phyloP scores from a whole-genome alignment of 176 grass and related monocot species.

The Triticum monococcum region DNA sequence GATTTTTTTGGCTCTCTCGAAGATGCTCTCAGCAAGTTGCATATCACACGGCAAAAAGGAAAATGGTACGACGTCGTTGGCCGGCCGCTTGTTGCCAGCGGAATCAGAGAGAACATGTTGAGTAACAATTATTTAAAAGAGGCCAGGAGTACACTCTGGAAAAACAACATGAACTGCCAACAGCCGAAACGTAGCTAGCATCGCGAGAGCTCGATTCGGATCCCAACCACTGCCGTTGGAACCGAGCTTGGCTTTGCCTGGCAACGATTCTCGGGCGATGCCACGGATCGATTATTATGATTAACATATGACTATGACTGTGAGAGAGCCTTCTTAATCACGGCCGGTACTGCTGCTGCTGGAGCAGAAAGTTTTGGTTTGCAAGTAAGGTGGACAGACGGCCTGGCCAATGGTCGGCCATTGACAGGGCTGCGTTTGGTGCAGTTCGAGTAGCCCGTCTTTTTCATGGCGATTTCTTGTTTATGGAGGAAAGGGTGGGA shows the following conservation, averaged over 20 bases:
- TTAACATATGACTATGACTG: conserved; percentile 1
- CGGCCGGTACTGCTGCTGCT: neutral
- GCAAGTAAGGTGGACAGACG: conserved; percentile 3
- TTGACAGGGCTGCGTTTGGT: conserved; percentile 9
- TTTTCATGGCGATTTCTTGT: conserved; percentile 36
- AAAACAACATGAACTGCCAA: neutral
- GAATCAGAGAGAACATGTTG: no score
- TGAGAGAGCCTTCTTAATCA: neutral
- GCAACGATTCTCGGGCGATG: neutral
- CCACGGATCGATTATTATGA: neutral
- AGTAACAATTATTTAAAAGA: neutral
- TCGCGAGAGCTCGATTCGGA: neutral
- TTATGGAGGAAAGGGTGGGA: conserved; percentile 23
- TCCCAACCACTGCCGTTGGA: neutral
- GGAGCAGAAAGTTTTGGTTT: neutral
- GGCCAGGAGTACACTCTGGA: neutral
- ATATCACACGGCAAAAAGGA: no score
- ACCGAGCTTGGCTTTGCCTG: conserved; percentile 7
- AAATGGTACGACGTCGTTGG: no score
- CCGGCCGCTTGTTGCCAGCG: no score
- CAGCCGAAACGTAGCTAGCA: neutral
- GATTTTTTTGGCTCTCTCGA: no score
- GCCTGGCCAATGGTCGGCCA: no score
- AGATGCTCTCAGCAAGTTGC: no score
- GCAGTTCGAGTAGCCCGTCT: conserved; percentile 10